These are phyloP conservation scores for Tulasnella calospora DNA, from an alignment of 768 basidiomycete species.

Conservation along the genomic window DNA sequence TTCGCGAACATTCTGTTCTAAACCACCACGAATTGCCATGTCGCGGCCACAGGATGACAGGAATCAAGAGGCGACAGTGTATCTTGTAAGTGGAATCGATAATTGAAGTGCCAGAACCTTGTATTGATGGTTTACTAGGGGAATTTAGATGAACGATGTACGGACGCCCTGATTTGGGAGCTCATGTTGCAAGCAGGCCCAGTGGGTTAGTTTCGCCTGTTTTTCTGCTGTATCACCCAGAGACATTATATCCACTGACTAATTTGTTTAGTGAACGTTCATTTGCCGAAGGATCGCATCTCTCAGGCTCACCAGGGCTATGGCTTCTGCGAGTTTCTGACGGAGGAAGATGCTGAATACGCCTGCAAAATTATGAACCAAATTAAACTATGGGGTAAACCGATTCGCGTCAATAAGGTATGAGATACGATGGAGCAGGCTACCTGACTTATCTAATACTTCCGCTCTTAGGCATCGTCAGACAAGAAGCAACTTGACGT, in stretches of 20 bases:
- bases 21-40: conserved; percentile 14
- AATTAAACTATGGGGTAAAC: conserved; percentile 98
- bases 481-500: conserved; percentile 98
- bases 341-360: conserved; percentile 98
- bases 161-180: conserved; percentile 95
- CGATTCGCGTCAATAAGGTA: conserved; percentile 98
- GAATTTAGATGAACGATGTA: conserved; percentile 91
- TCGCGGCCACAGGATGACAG: conserved; percentile 72
- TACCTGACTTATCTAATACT: conserved; percentile 22
- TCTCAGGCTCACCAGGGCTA: conserved; percentile 99
- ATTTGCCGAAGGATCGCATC: conserved; percentile 96
- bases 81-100: conserved; percentile 49
- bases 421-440: conserved; percentile 33
- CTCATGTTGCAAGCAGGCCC: conserved; percentile 99
- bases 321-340: conserved; percentile 98
- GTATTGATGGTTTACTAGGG: conserved; percentile 50
- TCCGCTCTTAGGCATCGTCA: conserved; percentile 70
- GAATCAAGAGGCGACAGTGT: conserved; percentile 88
- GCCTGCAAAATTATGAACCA: conserved; percentile 99
- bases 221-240: neutral
- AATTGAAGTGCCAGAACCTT: conserved; percentile 19
- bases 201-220: conserved; percentile 61
- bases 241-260: neutral
- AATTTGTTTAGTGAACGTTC: conserved; percentile 73
- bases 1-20: neutral